These are phyloP conservation scores for Globisporangium irregulare DNA, from an alignment of 352 stramenopile genomes.

Conservation along the genomic window DNA sequence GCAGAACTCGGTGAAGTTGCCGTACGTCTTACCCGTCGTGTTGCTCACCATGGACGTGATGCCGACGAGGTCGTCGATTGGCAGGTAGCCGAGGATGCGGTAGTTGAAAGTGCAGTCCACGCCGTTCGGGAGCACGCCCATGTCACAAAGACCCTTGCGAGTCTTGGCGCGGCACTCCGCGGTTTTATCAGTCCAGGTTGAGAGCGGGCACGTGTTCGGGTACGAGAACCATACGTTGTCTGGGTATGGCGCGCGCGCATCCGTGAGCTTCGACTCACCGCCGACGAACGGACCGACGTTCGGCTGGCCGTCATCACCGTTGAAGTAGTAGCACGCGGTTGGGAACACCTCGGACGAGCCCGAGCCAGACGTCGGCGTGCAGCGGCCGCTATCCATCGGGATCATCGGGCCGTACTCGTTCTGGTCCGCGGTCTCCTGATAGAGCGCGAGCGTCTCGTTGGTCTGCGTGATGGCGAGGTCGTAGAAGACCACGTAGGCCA, in stretches of 20 bases:
- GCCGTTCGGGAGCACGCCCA: slow-evolving; percentile 53
- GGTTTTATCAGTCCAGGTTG: slow-evolving; percentile 49
- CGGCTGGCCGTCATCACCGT: slow-evolving; percentile 53
- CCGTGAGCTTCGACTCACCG: slow-evolving; percentile 31
- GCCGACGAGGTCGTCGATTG: slow-evolving; percentile 73
- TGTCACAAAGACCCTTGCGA: slow-evolving; percentile 50
- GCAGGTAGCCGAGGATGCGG: slow-evolving; percentile 58
- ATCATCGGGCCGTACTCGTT: slow-evolving; percentile 69
- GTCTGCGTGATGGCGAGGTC: slow-evolving; percentile 47
- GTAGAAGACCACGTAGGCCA: slow-evolving; percentile 77
- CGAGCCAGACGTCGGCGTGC: slow-evolving; percentile 35
- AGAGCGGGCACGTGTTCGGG: slow-evolving; percentile 59
- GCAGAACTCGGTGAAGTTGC: slow-evolving; percentile 66
- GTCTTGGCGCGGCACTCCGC: slow-evolving; percentile 40
- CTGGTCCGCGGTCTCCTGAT: slow-evolving; percentile 40
- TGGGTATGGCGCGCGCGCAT: slow-evolving; percentile 41
- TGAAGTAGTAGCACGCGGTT: slow-evolving; percentile 58
- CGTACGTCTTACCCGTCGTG: slow-evolving; percentile 42
- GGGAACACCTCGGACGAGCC: slow-evolving; percentile 36
- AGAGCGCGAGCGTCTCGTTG: not conserved
- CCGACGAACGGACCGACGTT: slow-evolving; percentile 69
- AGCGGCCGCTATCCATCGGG: slow-evolving; percentile 62
- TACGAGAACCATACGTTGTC: slow-evolving; percentile 69
- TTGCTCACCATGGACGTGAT: slow-evolving; percentile 68
- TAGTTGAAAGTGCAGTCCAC: slow-evolving; percentile 61